Evolutionary conservation across 495 filamentous ascomycete species (phyloP), one percentile per base, ranked within the genome.

Genomic region (Barbatosphaeria neglecta): DNA sequence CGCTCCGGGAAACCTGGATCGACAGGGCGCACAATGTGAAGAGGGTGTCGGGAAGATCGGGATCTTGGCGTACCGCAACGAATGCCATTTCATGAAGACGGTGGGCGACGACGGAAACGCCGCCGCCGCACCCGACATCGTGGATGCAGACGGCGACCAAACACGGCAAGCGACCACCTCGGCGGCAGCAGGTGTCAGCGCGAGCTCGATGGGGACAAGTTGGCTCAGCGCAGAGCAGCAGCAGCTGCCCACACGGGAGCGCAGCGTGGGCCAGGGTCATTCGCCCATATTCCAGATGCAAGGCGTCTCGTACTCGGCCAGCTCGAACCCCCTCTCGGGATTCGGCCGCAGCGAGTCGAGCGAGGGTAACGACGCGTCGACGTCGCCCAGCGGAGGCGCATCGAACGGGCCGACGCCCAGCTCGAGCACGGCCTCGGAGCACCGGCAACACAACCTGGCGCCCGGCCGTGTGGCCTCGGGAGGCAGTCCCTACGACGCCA

Each of bases 351-450:
- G 55, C 50, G 47, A 46, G 0, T 53, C 49, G 33, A 62, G 59
- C 33, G 66, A 67, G 42, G 48, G 47, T 47, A 67, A 72, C 55
- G 65, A 68, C n/a, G 41, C 65, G 18, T 65, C 64, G 1, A 57
- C 46, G 23, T 69, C 67, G 0, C 61, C 66, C 4, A 59, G 55
- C n/a, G 63, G 49, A 22, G 63, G 54, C 16, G 58, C 58, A 15
- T 75, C 72, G 0, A 69, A 68, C 43, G 59, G 69, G 33, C 69
- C 61, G 5, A 77, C 73, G 17, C 75, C 73, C 6, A 77, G 70
- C 47, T 74, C 75, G n/a, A 69, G 68, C 53, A 67, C 55, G 6
- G 61, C 64, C 13, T 73, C 70, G 1, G 70, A 75, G 6, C 54
- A 59, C 44, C 54, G 59, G 2, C 31, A 35, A 16, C 51, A 60